Evolutionary conservation across 495 filamentous ascomycete species (phyloP), one percentile per base, ranked within the genome.

Genomic region (Penicillium fimorum): DNA sequence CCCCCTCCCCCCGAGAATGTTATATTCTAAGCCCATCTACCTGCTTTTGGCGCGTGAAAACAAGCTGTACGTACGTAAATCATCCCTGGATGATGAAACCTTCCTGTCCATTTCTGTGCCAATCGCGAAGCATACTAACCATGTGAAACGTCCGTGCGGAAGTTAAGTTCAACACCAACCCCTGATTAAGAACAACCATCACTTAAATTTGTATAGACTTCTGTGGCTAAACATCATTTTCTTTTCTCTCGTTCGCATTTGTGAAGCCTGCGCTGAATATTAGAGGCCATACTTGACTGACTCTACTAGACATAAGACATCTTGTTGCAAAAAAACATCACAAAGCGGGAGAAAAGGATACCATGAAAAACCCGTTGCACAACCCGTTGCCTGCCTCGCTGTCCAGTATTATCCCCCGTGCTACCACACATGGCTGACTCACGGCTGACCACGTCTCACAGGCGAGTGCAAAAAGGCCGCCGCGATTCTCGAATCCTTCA

Each of bases 401-500:
- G 61, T 66, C 72, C 49, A 82, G 81, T 83, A 63, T 47, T 74
- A 35, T 35, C 25, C 37, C 25, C 10, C 27, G 10, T 61, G 37
- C 50, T 30, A 47, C 46, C 24, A 17, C 57, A 45, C 27, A 25
- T 13, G n/a, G 43, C 41, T 25, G 7, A 18, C 27, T 32, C 18
- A 40, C 41, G 4, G 12, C 38, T 55, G 37, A 50, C 37, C 4
- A 32, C 27, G 17, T 37, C 13, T 25, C 11, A 56, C 65, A 88
- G 85, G 83, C 68, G 90, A 94, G 69, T 92, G 90, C 74, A 88
- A 84, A 69, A 92, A 92, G 68, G 87, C 87, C 52, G 85, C 83
- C 52, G 91, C 90, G 72, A 95, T 96, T 62, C 82, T 97, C 20
- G 82, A 89, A 50, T 95, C 91, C 0, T 97, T 97, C 66, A 81